Evolutionary conservation across 768 basidiomycete genomes (phyloP).

Genomic region (Cystobasidium ongulense): DNA sequence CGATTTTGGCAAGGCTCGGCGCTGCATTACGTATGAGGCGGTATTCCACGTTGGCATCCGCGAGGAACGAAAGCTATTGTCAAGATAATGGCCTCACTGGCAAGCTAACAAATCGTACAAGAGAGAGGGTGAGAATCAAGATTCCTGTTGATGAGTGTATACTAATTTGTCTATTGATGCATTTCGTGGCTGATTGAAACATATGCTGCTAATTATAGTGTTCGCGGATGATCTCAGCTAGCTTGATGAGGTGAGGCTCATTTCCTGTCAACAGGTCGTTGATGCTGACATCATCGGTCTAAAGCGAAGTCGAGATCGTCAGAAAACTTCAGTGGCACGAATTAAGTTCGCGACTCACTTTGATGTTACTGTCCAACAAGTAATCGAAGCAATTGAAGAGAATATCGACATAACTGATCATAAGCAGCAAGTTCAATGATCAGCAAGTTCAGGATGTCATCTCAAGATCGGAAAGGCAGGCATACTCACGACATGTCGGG

Average conservation of each 20-base stretch:
- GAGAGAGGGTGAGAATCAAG: no score
- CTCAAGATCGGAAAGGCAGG: slow-evolving; percentile 27
- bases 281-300: slow-evolving; percentile 84
- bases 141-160: no score
- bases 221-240: slow-evolving; percentile 52
- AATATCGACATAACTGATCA: slow-evolving; percentile 78
- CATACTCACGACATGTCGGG: slow-evolving; percentile 28
- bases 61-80: no score
- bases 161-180: no score
- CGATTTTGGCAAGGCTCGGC: no score
- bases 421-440: background rate
- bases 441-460: slow-evolving; percentile 27
- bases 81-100: no score
- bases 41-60: no score
- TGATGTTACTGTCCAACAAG: slow-evolving; percentile 55
- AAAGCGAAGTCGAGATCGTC: slow-evolving; percentile 48
- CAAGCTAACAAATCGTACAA: no score
- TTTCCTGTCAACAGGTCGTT: slow-evolving; percentile 82
- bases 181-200: background rate
- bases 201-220: background rate
- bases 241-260: slow-evolving; percentile 67
- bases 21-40: no score
- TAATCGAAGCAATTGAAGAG: slow-evolving; percentile 86
- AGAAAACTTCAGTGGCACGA: background rate
- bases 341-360: background rate